Evolutionary conservation across 2,329 filamentous ascomycete species (phyloP).

Genomic region (Claviceps africana): DNA sequence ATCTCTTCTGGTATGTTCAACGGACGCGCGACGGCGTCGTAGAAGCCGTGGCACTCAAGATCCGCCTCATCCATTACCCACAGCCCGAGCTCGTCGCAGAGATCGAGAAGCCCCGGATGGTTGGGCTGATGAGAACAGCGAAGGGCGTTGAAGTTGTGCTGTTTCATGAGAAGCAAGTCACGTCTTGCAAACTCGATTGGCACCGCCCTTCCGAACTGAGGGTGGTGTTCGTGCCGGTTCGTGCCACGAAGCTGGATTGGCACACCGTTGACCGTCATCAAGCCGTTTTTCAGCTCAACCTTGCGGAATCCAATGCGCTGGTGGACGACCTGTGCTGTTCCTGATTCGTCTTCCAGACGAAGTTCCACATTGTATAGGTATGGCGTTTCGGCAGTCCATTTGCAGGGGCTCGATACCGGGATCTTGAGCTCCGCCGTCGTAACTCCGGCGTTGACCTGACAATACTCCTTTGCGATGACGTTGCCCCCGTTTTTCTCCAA

Average conservation of each 20-base stretch:
- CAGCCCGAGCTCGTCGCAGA: conserved; percentile 52
- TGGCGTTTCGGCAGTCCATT: conserved; percentile 55
- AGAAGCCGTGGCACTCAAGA: conserved; percentile 40
- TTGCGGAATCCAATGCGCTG: conserved; percentile 50
- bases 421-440: conserved; percentile 28
- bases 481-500: conserved; percentile 20
- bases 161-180: conserved; percentile 55
- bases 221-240: conserved; percentile 60
- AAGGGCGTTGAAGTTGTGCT: conserved; percentile 56
- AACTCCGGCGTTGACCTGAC: conserved; percentile 13
- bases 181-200: conserved; percentile 45
- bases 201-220: conserved; percentile 46
- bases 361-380: conserved; percentile 42
- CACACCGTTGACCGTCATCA: conserved; percentile 49
- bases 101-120: conserved; percentile 43
- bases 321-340: conserved; percentile 23
- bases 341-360: conserved; percentile 15
- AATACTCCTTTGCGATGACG: conserved; percentile 12
- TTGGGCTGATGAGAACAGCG: conserved; percentile 56
- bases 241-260: conserved; percentile 48
- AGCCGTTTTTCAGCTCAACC: conserved; percentile 45
- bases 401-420: conserved; percentile 36
- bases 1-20: conserved; percentile 39
- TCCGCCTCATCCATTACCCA: conserved; percentile 43
- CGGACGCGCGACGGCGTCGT: conserved; percentile 33